Percentiles rank a stretch among this genome's conserved stretches.
Evolutionary conservation across 805 yeast species (phyloP).

Genomic region (Cyberlindnera japonica): DNA sequence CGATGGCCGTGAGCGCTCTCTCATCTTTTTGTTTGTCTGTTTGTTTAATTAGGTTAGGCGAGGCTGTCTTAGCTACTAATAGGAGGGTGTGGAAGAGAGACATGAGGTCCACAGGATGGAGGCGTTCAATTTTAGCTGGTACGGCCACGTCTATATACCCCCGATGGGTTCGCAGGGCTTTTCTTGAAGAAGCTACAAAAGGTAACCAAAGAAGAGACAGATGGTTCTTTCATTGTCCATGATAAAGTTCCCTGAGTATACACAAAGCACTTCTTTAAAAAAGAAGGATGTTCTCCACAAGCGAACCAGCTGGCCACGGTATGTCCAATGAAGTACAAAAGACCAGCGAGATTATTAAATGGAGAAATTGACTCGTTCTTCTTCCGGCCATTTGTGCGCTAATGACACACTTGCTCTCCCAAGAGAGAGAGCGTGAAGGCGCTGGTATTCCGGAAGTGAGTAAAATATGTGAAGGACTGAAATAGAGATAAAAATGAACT

Average conservation of each 20-base stretch:
- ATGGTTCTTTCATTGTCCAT: neutral
- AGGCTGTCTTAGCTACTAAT: too few species aligned
- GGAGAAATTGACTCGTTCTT: slow-evolving; percentile 22
- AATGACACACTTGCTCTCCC: slow-evolving; percentile 16
- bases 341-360: slow-evolving; percentile 27
- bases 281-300: slow-evolving; percentile 25
- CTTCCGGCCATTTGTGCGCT: slow-evolving; percentile 32
- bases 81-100: too few species aligned
- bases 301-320: slow-evolving; percentile 27
- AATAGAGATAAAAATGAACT: slow-evolving; percentile 1
- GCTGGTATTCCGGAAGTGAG: slow-evolving; percentile 31
- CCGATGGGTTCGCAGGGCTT: too few species aligned
- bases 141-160: too few species aligned
- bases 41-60: neutral
- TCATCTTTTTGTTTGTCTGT: neutral
- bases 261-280: neutral
- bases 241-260: too few species aligned
- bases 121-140: too few species aligned
- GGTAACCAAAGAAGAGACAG: too few species aligned
- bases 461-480: slow-evolving; percentile 24
- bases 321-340: neutral
- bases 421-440: slow-evolving; percentile 21
- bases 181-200: too few species aligned
- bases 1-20: neutral
- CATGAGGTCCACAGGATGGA: neutral